phyloP scores from a whole-genome alignment of 768 basidiomycete genomes.

The Fistulinella prunicolor region DNA sequence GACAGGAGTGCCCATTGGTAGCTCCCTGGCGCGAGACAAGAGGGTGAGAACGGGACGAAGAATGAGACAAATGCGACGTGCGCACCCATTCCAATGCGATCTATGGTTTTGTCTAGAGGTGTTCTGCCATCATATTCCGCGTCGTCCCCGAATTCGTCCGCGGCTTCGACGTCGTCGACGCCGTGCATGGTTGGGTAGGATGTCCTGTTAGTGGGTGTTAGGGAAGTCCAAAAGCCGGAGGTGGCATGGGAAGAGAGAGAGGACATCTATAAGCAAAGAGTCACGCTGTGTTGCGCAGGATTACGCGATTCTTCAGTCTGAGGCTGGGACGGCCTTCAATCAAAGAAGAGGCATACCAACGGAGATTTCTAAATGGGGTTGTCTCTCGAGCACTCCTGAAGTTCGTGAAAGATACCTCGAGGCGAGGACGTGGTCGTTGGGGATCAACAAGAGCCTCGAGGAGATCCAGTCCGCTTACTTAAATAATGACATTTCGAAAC shows the following conservation, averaged over 20 bases:
- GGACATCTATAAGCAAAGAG: too few species aligned
- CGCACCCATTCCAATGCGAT: slow-evolving; percentile 85
- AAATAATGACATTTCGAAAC: too few species aligned
- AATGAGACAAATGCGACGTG: neutral
- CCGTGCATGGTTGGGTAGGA: slow-evolving; percentile 41
- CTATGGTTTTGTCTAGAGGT: slow-evolving; percentile 81
- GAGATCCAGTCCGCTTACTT: neutral
- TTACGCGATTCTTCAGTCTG: slow-evolving; percentile 12
- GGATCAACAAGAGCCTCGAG: too few species aligned
- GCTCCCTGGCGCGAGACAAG: slow-evolving; percentile 40
- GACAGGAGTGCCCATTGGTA: slow-evolving; percentile 83
- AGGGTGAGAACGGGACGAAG: neutral
- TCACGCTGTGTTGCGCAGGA: slow-evolving; percentile 8
- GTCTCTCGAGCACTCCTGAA: too few species aligned
- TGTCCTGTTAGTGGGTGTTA: slow-evolving; percentile 21
- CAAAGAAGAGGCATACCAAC: neutral
- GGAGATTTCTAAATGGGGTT: neutral
- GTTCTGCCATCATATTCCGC: slow-evolving; percentile 44
- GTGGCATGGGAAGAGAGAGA: slow-evolving; percentile 43
- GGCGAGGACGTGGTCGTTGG: neutral
- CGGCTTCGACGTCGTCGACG: slow-evolving; percentile 30
- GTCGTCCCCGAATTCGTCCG: slow-evolving; percentile 22
- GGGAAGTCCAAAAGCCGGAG: slow-evolving; percentile 47
- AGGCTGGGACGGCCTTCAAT: too few species aligned
- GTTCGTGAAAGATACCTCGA: too few species aligned